Evolutionary conservation across 768 basidiomycete genomes (phyloP), one percentile per base, ranked within the genome.

Genomic region (Rhodotorula taiwanensis): DNA sequence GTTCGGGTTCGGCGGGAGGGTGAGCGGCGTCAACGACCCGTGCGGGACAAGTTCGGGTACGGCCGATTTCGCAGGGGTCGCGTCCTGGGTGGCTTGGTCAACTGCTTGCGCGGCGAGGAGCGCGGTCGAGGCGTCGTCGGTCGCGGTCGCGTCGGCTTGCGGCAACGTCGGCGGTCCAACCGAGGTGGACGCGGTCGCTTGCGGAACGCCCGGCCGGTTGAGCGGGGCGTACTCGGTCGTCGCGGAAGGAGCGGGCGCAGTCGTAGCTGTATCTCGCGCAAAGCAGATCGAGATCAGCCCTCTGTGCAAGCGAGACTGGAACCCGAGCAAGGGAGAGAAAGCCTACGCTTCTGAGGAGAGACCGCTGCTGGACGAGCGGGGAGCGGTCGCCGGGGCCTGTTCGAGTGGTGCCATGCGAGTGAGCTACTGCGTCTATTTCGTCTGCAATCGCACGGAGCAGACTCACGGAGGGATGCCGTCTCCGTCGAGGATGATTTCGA

Each of bases 401-500:
- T 71, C 47, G 76, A 68, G 74, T 69, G 79, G 78, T 59, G 80
- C 80, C 65, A 41, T 27, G 47, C 57, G 43, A 44, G 57, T 31
- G n/a, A n/a, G n/a, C n/a, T n/a, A n/a, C n/a, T n/a, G n/a, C n/a
- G n/a, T n/a, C n/a, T n/a, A n/a, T n/a, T n/a, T n/a, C 67, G 45
- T n/a, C 60, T 52, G 28, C 42, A 67, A 78, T 56, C 73, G 86
- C 86, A 88, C 81, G 72, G 89, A 83, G n/a, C n/a, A n/a, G n/a
- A 77, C 25, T 87, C 76, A 8, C 84, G 86, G 58, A 84, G 84
- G 60, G 23, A 83, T 76, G 14, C 84, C 79, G 4, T 84, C 84
- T 9, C 70, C 68, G 71, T 94, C 89, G 83, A 89, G 86, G 58
- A 94, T 90, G 69, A 94, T 87, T 78, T 94, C 91, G 66, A 94